A percentile compares a stretch with the other conserved stretches of the same genome.
phyloP scores from a whole-genome alignment of 1,284 basidiomycete species.

The Trametes polyzona region DNA sequence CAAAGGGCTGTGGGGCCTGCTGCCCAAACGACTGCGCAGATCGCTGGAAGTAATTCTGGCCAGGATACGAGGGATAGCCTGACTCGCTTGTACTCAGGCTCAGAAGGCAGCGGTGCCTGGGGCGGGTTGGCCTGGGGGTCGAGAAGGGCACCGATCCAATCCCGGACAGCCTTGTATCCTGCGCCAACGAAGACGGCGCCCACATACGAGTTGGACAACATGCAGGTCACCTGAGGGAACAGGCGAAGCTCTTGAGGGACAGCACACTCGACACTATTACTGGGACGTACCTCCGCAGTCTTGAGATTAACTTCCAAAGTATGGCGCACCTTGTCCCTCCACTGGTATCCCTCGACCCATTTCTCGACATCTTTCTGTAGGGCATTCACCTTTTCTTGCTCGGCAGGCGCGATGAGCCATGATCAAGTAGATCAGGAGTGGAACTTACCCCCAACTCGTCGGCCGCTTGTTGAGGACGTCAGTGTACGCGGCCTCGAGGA shows the following conservation, averaged over 20 bases:
- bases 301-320: constrained; percentile 46
- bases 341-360: constrained; percentile 61
- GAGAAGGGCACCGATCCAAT: constrained; percentile 52
- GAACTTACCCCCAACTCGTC: constrained; percentile 53
- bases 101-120: constrained; percentile 25
- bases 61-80: not conserved
- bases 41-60: not conserved
- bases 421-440: not conserved
- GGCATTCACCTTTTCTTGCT: constrained; percentile 40
- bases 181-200: constrained; percentile 64
- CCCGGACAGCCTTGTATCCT: constrained; percentile 53
- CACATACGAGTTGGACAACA: constrained; percentile 67
- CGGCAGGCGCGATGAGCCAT: constrained; percentile 24
- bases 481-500: constrained; percentile 55
- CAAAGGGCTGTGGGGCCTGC: no score
- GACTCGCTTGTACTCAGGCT: constrained; percentile 30
- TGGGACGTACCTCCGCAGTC: constrained; percentile 50
- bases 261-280: constrained; percentile 7
- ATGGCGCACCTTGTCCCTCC: constrained; percentile 63
- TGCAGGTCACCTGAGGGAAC: constrained; percentile 55
- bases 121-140: constrained; percentile 41
- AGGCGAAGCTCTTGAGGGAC: constrained; percentile 14
- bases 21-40: constrained; percentile 13
- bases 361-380: constrained; percentile 50
- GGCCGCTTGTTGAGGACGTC: constrained; percentile 51